Evolutionary conservation across 306 rosid species (phyloP).

Genomic region (Betula pendula): DNA sequence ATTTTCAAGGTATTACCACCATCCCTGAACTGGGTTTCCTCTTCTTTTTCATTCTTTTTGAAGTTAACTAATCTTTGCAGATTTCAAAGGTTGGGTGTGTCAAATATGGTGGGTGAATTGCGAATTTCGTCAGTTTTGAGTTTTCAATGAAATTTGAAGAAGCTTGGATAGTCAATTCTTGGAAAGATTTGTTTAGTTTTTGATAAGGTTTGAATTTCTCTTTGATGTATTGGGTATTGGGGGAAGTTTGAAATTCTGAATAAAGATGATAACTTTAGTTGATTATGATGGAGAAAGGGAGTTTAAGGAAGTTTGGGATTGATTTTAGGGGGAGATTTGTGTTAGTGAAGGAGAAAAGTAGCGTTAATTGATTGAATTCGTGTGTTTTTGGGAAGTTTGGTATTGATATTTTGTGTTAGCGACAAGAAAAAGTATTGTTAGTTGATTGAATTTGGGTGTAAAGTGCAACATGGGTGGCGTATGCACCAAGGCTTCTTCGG

Average conservation of each 20-base stretch:
- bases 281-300: constrained; percentile 24
- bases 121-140: constrained; percentile 31
- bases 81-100: constrained; percentile 22
- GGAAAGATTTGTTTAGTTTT: neutral
- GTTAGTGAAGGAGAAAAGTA: neutral
- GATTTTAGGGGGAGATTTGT: neutral
- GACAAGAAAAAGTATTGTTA: neutral
- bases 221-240: constrained; percentile 29
- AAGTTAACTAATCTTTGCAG: neutral
- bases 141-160: constrained; percentile 17
- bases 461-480: constrained; percentile 67
- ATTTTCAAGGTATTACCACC: constrained; percentile 11
- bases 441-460: constrained; percentile 7
- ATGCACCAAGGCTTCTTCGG: constrained; percentile 62
- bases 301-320: neutral
- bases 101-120: constrained; percentile 35
- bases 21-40: constrained; percentile 2
- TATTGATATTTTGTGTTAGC: constrained; percentile 2
- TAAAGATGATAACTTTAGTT: constrained; percentile 14
- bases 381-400: constrained; percentile 10
- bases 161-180: constrained; percentile 3
- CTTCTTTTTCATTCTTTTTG: constrained; percentile 9
- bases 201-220: neutral
- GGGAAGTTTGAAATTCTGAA: constrained; percentile 24
- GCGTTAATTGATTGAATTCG: constrained; percentile 13